Evolutionary conservation across 768 basidiomycete genomes (phyloP).

Genomic region (Lactarius pseudohatsudake): DNA sequence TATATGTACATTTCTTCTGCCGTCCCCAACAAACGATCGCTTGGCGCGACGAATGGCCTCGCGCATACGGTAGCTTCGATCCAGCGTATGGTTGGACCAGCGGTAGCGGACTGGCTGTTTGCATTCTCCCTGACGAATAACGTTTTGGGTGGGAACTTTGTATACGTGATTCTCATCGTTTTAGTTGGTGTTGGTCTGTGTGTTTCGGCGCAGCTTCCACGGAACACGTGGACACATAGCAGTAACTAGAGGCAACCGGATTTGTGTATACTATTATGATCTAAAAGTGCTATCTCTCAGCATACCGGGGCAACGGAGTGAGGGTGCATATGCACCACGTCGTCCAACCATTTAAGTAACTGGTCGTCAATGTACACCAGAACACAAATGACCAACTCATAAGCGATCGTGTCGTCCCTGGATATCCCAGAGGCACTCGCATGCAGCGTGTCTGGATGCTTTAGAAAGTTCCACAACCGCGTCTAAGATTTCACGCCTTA

Average conservation of each 20-base stretch:
- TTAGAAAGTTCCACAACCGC: too few species aligned
- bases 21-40: constrained; percentile 58
- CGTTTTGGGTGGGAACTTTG: background rate
- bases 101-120: constrained; percentile 59
- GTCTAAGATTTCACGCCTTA: too few species aligned
- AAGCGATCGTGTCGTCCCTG: too few species aligned
- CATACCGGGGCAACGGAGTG: too few species aligned
- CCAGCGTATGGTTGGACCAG: constrained; percentile 50
- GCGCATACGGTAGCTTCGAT: constrained; percentile 39
- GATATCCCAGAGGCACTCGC: too few species aligned
- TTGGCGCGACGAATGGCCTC: constrained; percentile 68
- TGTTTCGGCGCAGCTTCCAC: constrained; percentile 1
- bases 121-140: constrained; percentile 52
- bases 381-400: too few species aligned
- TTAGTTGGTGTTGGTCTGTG: background rate
- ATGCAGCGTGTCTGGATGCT: too few species aligned
- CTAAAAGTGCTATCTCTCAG: too few species aligned
- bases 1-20: constrained; percentile 68
- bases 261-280: too few species aligned
- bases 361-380: too few species aligned
- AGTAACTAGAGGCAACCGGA: background rate
- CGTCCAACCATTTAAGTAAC: too few species aligned
- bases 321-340: too few species aligned
- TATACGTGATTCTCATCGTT: background rate
- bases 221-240: background rate